A percentile compares a stretch with the other conserved stretches of the same genome.
phyloP scores from a whole-genome alignment of 768 basidiomycete genomes.

The Podaxis pistillaris region DNA sequence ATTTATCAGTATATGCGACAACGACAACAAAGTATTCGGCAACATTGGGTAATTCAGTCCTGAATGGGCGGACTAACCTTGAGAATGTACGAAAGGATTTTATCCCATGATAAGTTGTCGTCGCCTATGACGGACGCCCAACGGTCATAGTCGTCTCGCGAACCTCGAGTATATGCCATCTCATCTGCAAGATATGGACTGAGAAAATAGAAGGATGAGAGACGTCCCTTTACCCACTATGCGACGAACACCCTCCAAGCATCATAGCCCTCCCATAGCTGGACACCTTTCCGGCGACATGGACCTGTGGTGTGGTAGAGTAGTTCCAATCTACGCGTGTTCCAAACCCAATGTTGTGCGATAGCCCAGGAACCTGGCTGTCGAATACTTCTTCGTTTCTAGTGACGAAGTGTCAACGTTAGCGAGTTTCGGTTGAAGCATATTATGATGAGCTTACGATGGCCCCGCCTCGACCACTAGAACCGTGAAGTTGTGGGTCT shows the following conservation, averaged over 20 bases:
- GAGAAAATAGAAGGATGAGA: background rate
- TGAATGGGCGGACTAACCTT: background rate
- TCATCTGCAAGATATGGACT: background rate
- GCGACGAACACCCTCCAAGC: constrained; percentile 27
- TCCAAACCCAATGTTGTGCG: background rate
- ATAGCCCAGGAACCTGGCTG: constrained; percentile 4
- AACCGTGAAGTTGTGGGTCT: constrained; percentile 17
- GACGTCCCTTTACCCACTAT: constrained; percentile 17
- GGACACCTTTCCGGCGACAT: constrained; percentile 21
- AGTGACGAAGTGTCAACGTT: background rate
- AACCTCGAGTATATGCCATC: constrained; percentile 12
- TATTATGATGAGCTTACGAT: constrained; percentile 4
- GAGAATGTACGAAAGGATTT: constrained; percentile 10
- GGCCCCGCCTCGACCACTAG: constrained; percentile 23
- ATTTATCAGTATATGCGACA: background rate
- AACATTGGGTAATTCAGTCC: too few species aligned
- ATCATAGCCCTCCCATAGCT: constrained; percentile 24
- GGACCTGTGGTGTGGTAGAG: constrained; percentile 20
- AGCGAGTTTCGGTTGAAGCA: background rate
- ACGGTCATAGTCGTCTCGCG: constrained; percentile 6
- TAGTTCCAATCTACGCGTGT: constrained; percentile 21
- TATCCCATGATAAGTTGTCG: constrained; percentile 14
- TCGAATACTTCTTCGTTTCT: constrained; percentile 17
- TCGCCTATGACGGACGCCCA: constrained; percentile 11
- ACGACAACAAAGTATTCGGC: too few species aligned